Evolutionary conservation across 1,284 basidiomycete genomes (phyloP), one percentile per base, ranked within the genome.

Genomic region (Moniliella sp.): DNA sequence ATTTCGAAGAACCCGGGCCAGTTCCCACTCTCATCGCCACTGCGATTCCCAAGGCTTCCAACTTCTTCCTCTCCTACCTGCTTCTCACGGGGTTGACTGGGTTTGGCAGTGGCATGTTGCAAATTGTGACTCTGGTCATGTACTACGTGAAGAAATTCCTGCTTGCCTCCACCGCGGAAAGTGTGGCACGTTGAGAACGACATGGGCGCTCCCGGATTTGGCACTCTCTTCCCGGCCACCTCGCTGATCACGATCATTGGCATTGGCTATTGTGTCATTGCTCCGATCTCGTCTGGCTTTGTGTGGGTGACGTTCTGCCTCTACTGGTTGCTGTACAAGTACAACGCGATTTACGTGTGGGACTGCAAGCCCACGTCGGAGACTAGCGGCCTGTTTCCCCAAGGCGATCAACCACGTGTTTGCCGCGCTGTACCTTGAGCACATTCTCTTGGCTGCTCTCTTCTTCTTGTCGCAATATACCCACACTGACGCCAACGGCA

Each of bases 351-450:
- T 32, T 62, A 57, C 50, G 72, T 76, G 25, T 59, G 54, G 53
- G 76, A 83, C 43, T 75, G 78, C 54, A 73, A 75, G 10, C 63
- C 70, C 0, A 64, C 69, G 3, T 66, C 64, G 31, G 88, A 99
- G 46, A 94, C 88, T 0, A 86, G 83, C 16, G 88, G 88, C 0
- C 62, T 80, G 30, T 94, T 94, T 88, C 68, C 84, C 84, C 28
- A 81, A 77, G 62, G 88, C 91, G 1, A 73, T 97, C 27, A 73
- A 77, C 33, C 86, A 93, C 52, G 59, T 88, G 26, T 93, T 94
- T 48, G 79, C 83, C n/a, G 88, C 83, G 3, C 44, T 57, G 12
- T 59, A 59, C 38, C 39, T 59, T 33, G 45, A 49, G 34, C 42
- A 43, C 37, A 34, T 59, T 19, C 44, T 59, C 36, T 39, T 55